These are phyloP conservation scores for Vicia villosa DNA, from an alignment of 306 rosid species.

Conservation along the genomic window DNA sequence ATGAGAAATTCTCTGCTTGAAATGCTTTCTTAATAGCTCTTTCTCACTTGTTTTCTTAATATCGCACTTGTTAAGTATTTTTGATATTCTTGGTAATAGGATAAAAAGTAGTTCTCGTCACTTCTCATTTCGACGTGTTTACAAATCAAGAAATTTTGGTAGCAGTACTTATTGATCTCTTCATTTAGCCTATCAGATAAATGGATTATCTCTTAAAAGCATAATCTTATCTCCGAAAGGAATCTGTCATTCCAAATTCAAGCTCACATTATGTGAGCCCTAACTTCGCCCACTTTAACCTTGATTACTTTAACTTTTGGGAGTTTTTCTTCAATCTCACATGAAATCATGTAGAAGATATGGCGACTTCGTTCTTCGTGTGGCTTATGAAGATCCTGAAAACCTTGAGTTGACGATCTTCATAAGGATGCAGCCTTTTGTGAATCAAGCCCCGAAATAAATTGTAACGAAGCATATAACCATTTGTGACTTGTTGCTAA, in stretches of 20 bases:
- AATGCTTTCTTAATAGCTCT: too few species aligned
- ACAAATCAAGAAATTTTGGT: conserved; percentile 88
- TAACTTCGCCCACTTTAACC: too few species aligned
- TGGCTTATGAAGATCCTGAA: conserved; percentile 93
- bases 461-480: conserved; percentile 86
- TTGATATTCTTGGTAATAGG: conserved; percentile 79
- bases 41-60: conserved; percentile 84
- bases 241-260: conserved; percentile 95
- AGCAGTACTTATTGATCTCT: conserved; percentile 87
- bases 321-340: conserved; percentile 90
- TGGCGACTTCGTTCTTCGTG: conserved; percentile 95
- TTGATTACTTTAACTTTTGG: too few species aligned
- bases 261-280: conserved; percentile 87
- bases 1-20: conserved; percentile 91
- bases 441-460: conserved; percentile 95
- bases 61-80: conserved; percentile 73
- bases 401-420: conserved; percentile 84
- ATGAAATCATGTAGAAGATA: conserved; percentile 91
- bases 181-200: conserved; percentile 84
- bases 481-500: conserved; percentile 86
- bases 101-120: conserved; percentile 53
- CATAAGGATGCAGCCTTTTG: conserved; percentile 92
- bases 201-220: conserved; percentile 74
- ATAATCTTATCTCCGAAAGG: conserved; percentile 87
- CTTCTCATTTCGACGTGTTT: conserved; percentile 90